Base-by-base conservation (phyloP, 805 yeast species). In the Kuraishia borneana region DNA sequence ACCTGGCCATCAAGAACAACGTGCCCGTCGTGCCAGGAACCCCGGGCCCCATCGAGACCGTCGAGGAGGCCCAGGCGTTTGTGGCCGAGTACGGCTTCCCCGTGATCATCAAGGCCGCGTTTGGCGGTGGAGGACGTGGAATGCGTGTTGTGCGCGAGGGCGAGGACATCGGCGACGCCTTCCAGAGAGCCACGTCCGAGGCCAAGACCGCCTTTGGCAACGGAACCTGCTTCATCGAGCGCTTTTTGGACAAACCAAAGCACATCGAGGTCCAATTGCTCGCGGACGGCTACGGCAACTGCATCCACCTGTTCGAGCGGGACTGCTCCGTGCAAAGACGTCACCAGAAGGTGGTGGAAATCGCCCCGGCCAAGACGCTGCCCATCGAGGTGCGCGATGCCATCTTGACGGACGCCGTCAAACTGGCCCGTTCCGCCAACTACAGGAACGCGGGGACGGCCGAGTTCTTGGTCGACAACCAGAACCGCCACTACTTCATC, bases 81-180 rank as follows among this genome's bases (percentile, higher is more conserved):
- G 96, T 88, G 25, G 72, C 63, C 30, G 53, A 85, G 61, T 71
- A 89, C 58, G 98, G 98, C 21, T 88, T 58, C 63, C 98, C 98
- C 6, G 97, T 92, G 32, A 89, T 89, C 61, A 87, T 89, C 63
- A 89, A 89, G 63, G 98, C 98, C 31, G 98, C 98, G 26, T 92
- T 83, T 53, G 98, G 98, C 58, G 98, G 98, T 64, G 98, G 98
- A 70, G 98, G 98, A 54, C 78, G 97, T 64, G 98, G 98, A 73
- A 92, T 89, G 97, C 79, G 98, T 65, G 98, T 89, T 34, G 98
- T 89, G 30, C 71, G 94, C 52, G 96, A 89, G 60, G 96, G 96
- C 49, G 98, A 92, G 48, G 84, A 79, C 57, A 74, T 89, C 39
- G 79, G 56, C 31, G 96, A 89, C 56, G 96, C 97, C 25, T 89